Percentiles rank a stretch among this genome's conserved stretches.
These are phyloP conservation scores for Jasminum sambac DNA, from an alignment of 257 asterid species.

Conservation along the genomic window DNA sequence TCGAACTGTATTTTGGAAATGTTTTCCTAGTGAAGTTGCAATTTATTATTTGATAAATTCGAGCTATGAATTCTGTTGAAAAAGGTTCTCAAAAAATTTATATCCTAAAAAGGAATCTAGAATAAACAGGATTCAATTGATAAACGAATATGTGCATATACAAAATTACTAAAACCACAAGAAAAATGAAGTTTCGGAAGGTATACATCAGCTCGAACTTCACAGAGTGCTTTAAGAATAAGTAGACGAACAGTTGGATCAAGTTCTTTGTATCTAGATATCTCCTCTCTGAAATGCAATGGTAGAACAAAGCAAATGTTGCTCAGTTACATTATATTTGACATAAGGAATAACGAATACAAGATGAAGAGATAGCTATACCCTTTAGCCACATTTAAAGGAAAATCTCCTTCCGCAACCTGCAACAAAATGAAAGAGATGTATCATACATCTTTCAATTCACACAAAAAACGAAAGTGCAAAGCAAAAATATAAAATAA, in stretches of 20 bases:
- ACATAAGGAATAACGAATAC: constrained; percentile 15
- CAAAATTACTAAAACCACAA: not conserved
- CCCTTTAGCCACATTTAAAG: constrained; percentile 75
- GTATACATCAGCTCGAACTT: constrained; percentile 81
- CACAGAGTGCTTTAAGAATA: constrained; percentile 89
- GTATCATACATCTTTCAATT: constrained; percentile 21
- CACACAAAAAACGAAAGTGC: constrained; percentile 3
- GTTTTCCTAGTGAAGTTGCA: not conserved
- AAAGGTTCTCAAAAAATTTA: not conserved
- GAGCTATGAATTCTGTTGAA: not conserved
- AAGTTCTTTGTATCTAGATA: constrained; percentile 64
- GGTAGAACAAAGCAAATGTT: constrained; percentile 7
- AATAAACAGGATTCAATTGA: constrained; percentile 14
- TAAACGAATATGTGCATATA: constrained; percentile 17
- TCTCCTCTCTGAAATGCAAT: constrained; percentile 62
- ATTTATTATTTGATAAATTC: not conserved
- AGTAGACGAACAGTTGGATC: constrained; percentile 67
- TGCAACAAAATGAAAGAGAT: constrained; percentile 32
- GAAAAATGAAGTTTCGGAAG: constrained; percentile 19
- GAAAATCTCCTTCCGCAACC: constrained; percentile 85
- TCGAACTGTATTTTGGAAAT: constrained; percentile 16
- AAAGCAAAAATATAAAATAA: too few species aligned
- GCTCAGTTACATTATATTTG: constrained; percentile 4
- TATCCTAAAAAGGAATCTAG: not conserved
- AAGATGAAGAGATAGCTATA: constrained; percentile 31